These are phyloP conservation scores for Parsonsia alboflavescens DNA, from an alignment of 257 asterid species.

Conservation along the genomic window DNA sequence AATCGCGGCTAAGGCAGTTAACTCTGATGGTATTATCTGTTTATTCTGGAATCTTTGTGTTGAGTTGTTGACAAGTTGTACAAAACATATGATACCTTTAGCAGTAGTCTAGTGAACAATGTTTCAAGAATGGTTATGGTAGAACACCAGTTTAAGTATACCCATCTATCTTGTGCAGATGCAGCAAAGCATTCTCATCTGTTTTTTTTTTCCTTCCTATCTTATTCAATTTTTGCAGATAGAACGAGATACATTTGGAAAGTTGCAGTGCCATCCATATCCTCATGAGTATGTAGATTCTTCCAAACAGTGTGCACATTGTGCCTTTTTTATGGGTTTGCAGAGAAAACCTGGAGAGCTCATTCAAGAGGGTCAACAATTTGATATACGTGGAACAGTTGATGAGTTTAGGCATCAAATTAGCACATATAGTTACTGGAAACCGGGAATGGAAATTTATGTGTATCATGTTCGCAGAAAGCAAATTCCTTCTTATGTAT, in stretches of 20 bases:
- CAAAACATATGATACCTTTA: neutral
- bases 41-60: slow-evolving; percentile 15
- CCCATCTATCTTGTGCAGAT: neutral
- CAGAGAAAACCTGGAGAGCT: slow-evolving; percentile 82
- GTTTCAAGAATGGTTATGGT: neutral
- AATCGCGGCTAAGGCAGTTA: slow-evolving; percentile 86
- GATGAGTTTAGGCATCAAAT: slow-evolving; percentile 87
- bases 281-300: slow-evolving; percentile 70
- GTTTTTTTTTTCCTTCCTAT: slow-evolving; percentile 14
- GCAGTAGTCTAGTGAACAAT: neutral
- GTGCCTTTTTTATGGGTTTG: slow-evolving; percentile 87
- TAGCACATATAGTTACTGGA: slow-evolving; percentile 70
- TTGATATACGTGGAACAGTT: slow-evolving; percentile 89
- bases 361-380: slow-evolving; percentile 85
- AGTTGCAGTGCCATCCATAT: slow-evolving; percentile 88
- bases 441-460: slow-evolving; percentile 85
- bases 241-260: slow-evolving; percentile 80
- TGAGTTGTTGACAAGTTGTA: neutral
- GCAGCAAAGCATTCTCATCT: neutral
- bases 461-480: slow-evolving; percentile 88
- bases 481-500: slow-evolving; percentile 80
- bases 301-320: slow-evolving; percentile 61
- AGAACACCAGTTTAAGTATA: no score
- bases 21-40: slow-evolving; percentile 73
- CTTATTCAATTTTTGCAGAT: slow-evolving; percentile 56